These are phyloP conservation scores for Neonectria sp. DNA, from an alignment of 2,329 filamentous ascomycete genomes.

Conservation along the genomic window DNA sequence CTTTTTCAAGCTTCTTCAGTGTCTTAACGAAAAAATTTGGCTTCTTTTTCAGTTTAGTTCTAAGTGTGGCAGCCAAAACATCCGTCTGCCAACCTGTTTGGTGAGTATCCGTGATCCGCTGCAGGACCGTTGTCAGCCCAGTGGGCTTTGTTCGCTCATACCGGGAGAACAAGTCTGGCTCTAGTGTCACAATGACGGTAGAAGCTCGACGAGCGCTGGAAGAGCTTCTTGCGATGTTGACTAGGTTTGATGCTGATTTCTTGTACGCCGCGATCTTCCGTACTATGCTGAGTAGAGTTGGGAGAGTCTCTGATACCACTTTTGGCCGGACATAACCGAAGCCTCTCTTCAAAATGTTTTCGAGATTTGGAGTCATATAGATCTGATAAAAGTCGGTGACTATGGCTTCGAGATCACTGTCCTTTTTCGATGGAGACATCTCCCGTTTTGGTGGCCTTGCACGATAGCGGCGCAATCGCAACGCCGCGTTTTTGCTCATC, in stretches of 20 bases:
- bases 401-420: constrained; percentile 23
- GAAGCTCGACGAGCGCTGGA: not conserved
- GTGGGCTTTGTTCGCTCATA: not conserved
- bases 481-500: constrained; percentile 6
- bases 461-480: constrained; percentile 17
- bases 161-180: constrained; percentile 1
- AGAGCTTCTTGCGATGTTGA: constrained; percentile 21
- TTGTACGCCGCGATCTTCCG: constrained; percentile 38
- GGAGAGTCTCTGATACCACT: constrained; percentile 10
- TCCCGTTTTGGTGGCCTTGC: not conserved
- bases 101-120: constrained; percentile 15
- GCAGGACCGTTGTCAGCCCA: not conserved
- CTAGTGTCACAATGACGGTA: constrained; percentile 1
- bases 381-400: constrained; percentile 22
- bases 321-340: not conserved
- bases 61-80: not conserved
- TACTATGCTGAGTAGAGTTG: constrained; percentile 28
- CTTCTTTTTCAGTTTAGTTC: not conserved
- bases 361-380: constrained; percentile 17
- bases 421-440: not conserved
- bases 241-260: constrained; percentile 23
- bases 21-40: not conserved
- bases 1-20: not conserved
- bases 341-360: constrained; percentile 16
- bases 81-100: constrained; percentile 18